Evolutionary conservation across 2,329 filamentous ascomycete species (phyloP), one percentile per base, ranked within the genome.

Genomic region (Diaporthe eres): DNA sequence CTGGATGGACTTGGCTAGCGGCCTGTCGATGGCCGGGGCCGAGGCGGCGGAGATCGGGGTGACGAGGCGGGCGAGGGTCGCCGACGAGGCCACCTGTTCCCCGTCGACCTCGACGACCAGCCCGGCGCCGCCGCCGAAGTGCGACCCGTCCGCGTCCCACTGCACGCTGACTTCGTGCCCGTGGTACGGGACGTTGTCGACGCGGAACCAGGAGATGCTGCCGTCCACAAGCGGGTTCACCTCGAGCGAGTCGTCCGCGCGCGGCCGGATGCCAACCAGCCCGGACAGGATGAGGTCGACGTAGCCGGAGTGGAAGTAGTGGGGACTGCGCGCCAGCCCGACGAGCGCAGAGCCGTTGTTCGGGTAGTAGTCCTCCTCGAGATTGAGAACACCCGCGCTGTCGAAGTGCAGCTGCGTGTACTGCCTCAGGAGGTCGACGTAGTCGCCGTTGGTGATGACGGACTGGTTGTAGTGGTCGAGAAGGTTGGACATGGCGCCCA

Each of bases 291-390:
- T 79, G 3, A 84, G 80, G 74, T 87, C 85, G 37, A 84, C 81
- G 77, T 83, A 87, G 1, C 85, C 85, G 2, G 85, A 87, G 79
- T 87, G 85, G 80, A 87, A 87, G 78, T 87, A 87, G 72, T 87
- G 85, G 19, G 82, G 84, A 2, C 83, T 85, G 9, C 85, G 83
- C 42, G 83, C 81, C 7, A 87, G 81, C 0, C 85, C 85, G 3
- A 87, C 85, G 37, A 87, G 85, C 0, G 84, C 84, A 0, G 81
- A 80, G 0, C 84, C 82, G n/a, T 85, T 84, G 74, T 85, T 84
- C 0, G 85, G 81, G 57, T 87, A 82, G 77, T 87, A 87, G 74
- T 86, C 84, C 78, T 87, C 85, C 76, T 86, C 82, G 5, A 87
- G 74, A 47, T 87, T 82, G 0, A 86, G 78, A 17, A 75, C 77